Conservation (phyloP, 2,329 filamentous ascomycete genomes). For the Apiospora sp. region DNA sequence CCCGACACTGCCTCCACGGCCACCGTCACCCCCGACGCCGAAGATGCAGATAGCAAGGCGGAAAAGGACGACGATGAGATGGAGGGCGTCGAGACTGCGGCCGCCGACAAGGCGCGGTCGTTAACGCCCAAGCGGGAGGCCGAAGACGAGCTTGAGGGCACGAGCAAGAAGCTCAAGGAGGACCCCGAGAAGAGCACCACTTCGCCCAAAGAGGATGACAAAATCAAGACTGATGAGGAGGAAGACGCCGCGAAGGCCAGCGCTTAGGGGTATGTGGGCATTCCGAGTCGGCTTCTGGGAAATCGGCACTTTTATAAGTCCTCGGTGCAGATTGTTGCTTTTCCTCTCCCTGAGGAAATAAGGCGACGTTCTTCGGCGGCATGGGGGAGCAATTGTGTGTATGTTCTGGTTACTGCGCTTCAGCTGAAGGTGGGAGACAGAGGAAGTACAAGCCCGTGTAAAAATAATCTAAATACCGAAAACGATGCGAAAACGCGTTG, state of each 20-base stretch:
- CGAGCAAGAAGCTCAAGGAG: slow-evolving; percentile 60
- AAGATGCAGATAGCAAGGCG: slow-evolving; percentile 27
- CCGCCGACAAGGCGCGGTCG: slow-evolving; percentile 35
- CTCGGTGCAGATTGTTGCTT: background rate
- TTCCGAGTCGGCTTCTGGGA: background rate
- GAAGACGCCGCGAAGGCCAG: slow-evolving; percentile 18
- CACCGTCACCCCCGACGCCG: slow-evolving; percentile 28
- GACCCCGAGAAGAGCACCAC: slow-evolving; percentile 33
- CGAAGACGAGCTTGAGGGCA: slow-evolving; percentile 54
- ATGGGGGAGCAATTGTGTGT: background rate
- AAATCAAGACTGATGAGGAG: slow-evolving; percentile 31
- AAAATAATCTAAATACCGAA: background rate
- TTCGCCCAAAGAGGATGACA: slow-evolving; percentile 10
- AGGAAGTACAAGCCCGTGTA: background rate
- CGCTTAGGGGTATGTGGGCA: slow-evolving; percentile 4
- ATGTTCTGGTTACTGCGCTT: background rate
- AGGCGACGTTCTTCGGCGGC: background rate
- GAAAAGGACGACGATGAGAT: slow-evolving; percentile 40
- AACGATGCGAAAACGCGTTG: background rate
- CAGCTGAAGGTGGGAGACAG: background rate
- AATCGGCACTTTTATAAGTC: background rate
- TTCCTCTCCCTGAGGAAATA: background rate
- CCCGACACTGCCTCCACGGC: slow-evolving; percentile 28
- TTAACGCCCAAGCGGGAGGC: slow-evolving; percentile 64
- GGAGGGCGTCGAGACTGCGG: slow-evolving; percentile 37